Base-by-base conservation (phyloP, 2,329 filamentous ascomycete genomes). In the Aaosphaeria pasadenensis region DNA sequence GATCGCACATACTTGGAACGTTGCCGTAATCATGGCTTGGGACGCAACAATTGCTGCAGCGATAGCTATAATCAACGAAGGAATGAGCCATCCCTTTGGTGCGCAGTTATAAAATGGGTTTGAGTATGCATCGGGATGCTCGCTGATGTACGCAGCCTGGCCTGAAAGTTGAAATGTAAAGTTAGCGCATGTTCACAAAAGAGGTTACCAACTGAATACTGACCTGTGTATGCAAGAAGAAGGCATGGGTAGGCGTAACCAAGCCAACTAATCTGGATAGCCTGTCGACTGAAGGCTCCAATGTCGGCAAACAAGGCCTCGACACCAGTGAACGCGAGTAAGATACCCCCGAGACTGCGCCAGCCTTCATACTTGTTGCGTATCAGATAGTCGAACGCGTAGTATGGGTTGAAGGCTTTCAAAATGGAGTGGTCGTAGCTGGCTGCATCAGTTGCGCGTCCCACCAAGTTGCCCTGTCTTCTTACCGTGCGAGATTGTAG, bases 261-360 rank as follows among this genome's bases (percentile, higher is more conserved):
- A 4, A 90, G 72, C 88, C 88, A 91, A 39, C 81, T 86, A 11
- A 91, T 74, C 62, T 89, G 87, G 44, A 91, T 83, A 0, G 88
- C 86, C 24, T 51, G 57, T 44, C 80, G 77, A 65, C 80, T 82
- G 66, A 91, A 91, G 24, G 88, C 88, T 32, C 87, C 88, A 5
- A 91, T 74, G 58, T 91, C 87, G 4, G 88, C 87, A 61, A 90
- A 91, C 1, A 91, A 74, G 1, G 87, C 86, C 64, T 91, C 88
- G n/a, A 88, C 85, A 39, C 67, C 87, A 2, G 88, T 91, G 59
- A 91, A 91, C 3, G 84, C 80, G 7, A 91, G 78, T 2, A 91
- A 68, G 17, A 91, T 80, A 4, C 88, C 87, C n/a, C 84, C 85
- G 1, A 89, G 74, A 49, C 78, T 81, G 49, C 74, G 75, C 85